A percentile compares a stretch with the other conserved stretches of the same genome.
These are phyloP conservation scores for Heterobasidion annosum DNA, from an alignment of 1,284 basidiomycete species.

Conservation along the genomic window DNA sequence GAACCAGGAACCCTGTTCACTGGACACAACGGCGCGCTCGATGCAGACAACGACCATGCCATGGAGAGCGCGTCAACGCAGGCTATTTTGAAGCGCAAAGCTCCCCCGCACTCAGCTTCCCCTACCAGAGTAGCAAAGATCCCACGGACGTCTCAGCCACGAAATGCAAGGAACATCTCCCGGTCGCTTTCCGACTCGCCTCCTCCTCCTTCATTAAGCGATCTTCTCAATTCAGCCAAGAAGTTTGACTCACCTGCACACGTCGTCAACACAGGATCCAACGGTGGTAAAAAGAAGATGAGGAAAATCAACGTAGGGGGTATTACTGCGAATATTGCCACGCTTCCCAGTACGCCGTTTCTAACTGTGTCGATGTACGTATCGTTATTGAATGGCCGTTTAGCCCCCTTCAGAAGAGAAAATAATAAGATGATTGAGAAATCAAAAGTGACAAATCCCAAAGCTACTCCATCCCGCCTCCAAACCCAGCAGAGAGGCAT, in stretches of 20 bases:
- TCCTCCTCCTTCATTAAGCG: not conserved
- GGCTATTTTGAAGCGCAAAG: constrained; percentile 6
- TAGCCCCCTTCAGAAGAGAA: too few relatives aligned
- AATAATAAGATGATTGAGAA: too few relatives aligned
- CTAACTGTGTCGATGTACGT: too few relatives aligned
- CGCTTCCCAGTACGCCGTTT: too few relatives aligned
- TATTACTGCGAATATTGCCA: not conserved
- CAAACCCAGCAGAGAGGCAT: not conserved
- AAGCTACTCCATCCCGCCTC: too few relatives aligned
- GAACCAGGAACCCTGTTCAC: not conserved
- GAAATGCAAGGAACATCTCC: not conserved
- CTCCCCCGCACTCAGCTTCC: not conserved
- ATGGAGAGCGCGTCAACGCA: not conserved
- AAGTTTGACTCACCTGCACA: not conserved
- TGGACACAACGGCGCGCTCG: not conserved
- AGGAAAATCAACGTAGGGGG: not conserved
- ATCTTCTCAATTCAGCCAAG: not conserved
- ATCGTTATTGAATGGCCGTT: too few relatives aligned
- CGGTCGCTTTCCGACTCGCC: not conserved
- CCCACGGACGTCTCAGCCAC: not conserved
- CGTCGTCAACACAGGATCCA: not conserved
- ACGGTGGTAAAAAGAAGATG: not conserved
- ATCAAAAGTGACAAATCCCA: too few relatives aligned
- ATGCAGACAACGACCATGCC: not conserved
- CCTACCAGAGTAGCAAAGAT: not conserved